Evolutionary conservation across 305 asterid species (phyloP).

Genomic region (Fraxinus latifolia): DNA sequence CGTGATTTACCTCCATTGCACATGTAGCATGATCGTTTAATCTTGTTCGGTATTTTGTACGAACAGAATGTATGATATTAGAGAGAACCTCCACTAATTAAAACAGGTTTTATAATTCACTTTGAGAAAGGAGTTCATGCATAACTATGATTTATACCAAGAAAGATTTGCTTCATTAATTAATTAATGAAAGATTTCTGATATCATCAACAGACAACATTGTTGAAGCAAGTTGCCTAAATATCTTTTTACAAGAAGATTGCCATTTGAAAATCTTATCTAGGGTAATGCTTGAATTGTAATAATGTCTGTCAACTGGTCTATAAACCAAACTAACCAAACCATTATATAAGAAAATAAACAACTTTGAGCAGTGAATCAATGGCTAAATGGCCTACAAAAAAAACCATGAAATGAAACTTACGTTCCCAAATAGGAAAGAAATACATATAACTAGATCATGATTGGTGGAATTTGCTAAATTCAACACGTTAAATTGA

Average conservation of each 20-base stretch:
- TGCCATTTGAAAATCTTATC: slow-evolving; percentile 17
- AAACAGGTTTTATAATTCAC: too few relatives aligned
- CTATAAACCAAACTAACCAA: slow-evolving; percentile 14
- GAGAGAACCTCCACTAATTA: too few relatives aligned
- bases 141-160: not conserved
- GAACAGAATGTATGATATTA: too few relatives aligned
- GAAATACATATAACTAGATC: slow-evolving; percentile 5
- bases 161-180: not conserved
- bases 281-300: slow-evolving; percentile 21
- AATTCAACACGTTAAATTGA: not conserved
- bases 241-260: slow-evolving; percentile 24
- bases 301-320: slow-evolving; percentile 21
- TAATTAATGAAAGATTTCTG: not conserved
- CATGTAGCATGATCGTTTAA: too few relatives aligned
- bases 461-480: slow-evolving; percentile 12
- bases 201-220: slow-evolving; percentile 20
- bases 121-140: too few relatives aligned
- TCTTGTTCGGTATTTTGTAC: too few relatives aligned
- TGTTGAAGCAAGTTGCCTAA: slow-evolving; percentile 5
- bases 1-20: too few relatives aligned
- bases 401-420: not conserved
- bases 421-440: slow-evolving; percentile 37
- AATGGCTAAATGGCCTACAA: slow-evolving; percentile 9
- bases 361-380: not conserved
- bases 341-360: too few relatives aligned